Evolutionary conservation across 1,284 basidiomycete genomes (phyloP), one percentile per base, ranked within the genome.

Genomic region (Apiotrichum sp.): DNA sequence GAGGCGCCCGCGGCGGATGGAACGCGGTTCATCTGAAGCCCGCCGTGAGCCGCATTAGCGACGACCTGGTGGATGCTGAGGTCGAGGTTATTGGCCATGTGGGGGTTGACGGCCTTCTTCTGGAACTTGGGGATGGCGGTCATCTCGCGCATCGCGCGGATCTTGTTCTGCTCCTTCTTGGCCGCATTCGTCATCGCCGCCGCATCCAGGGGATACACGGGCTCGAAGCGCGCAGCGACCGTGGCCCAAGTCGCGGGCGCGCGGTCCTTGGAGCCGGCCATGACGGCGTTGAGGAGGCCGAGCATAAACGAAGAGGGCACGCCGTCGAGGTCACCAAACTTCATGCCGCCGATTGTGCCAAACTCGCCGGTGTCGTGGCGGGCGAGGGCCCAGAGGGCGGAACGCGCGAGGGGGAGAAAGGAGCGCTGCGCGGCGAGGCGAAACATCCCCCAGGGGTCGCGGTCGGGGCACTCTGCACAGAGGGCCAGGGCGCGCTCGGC

Each of bases 391-490:
- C 14, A 29, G 34, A 54, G 56, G 2, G 56, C 56, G 22, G 52
- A 34, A 5, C 39, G 43, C 38, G 52, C 56, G n/a, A 58, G 56
- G n/a, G 56, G 33, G 31, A 48, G 6, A 16, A 38, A 22, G 52
- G 46, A 39, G 44, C 46, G 39, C 48, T 54, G n/a, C 35, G 22
- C 32, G 9, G 49, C 52, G 45, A 42, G 31, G 44, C 32, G 32
- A 36, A 58, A 58, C 38, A 52, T 46, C 39, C 45, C 44, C 56
- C 56, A 58, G 29, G 56, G 56, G 49, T 58, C 53, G 44, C 29
- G 54, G 44, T 35, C 50, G 38, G 53, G 57, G 22, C 53, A 56
- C 22, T 48, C 36, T 38, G 50, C 29, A 36, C 55, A 35, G 4
- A 16, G 13, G 36, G 53, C 49, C 14, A 61, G 49, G 16, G 52